Percentiles rank a stretch among this genome's conserved stretches.
Conservation (phyloP, 495 filamentous ascomycete species). For the Articulospora tetracladia region DNA sequence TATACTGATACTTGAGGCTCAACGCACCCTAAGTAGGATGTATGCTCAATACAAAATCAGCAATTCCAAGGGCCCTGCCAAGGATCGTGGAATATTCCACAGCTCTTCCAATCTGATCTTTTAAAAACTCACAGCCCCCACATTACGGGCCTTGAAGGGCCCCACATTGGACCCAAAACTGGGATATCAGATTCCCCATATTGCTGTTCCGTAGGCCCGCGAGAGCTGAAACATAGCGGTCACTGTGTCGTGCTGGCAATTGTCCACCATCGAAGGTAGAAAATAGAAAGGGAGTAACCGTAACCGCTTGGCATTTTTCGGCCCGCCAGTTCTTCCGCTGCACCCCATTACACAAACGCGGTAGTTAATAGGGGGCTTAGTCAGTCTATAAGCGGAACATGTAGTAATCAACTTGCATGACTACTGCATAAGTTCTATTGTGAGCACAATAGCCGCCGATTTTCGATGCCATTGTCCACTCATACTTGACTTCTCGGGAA, state of each 20-base stretch:
- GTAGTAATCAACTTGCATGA: neutral
- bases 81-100: neutral
- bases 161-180: neutral
- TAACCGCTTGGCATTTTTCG: neutral
- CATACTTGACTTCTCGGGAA: neutral
- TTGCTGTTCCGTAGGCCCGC: neutral
- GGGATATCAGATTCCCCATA: neutral
- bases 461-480: neutral
- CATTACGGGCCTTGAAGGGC: too few relatives aligned
- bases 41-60: neutral
- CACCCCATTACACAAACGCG: neutral
- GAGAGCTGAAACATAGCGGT: neutral
- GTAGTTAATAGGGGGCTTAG: neutral
- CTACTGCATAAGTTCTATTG: neutral
- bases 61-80: neutral
- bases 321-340: neutral
- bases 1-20: neutral
- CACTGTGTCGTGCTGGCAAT: neutral
- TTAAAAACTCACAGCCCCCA: neutral
- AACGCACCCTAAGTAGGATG: neutral
- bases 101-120: neutral
- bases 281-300: neutral
- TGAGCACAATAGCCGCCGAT: neutral
- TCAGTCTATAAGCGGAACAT: neutral
- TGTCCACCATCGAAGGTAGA: neutral